A percentile compares a stretch with the other conserved stretches of the same genome.
Evolutionary conservation across 495 filamentous ascomycete species (phyloP).

Genomic region (Aspergillus diversus): DNA sequence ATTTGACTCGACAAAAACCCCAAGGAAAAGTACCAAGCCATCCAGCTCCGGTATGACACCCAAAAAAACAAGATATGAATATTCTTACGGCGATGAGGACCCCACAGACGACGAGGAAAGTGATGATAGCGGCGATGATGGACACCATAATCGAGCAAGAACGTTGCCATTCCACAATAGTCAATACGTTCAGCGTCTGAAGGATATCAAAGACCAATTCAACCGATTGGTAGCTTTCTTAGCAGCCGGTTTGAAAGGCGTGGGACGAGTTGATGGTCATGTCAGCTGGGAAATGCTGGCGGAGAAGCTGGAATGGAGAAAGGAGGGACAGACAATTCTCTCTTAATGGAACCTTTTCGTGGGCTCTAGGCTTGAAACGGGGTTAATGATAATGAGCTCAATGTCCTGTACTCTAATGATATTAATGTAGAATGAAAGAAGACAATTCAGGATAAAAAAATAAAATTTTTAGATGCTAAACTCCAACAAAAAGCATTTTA

Average conservation of each 20-base stretch:
- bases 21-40: slow-evolving; percentile 18
- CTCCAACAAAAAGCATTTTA: neutral
- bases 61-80: slow-evolving; percentile 17
- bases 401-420: neutral
- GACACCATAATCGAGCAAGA: neutral
- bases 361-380: neutral
- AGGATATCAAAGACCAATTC: slow-evolving; percentile 45
- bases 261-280: slow-evolving; percentile 51
- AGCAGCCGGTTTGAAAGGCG: slow-evolving; percentile 46
- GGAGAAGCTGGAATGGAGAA: slow-evolving; percentile 45
- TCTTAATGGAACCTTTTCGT: neutral
- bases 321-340: slow-evolving; percentile 12
- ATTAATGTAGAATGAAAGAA: neutral
- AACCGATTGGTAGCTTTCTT: slow-evolving; percentile 47
- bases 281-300: slow-evolving; percentile 56
- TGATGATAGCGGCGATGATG: slow-evolving; percentile 2
- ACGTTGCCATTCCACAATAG: slow-evolving; percentile 29
- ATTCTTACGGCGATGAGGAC: slow-evolving; percentile 26
- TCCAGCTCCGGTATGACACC: slow-evolving; percentile 6
- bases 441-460: neutral
- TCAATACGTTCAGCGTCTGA: slow-evolving; percentile 35
- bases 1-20: slow-evolving; percentile 23
- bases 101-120: slow-evolving; percentile 30
- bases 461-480: neutral
- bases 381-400: neutral